Evolutionary conservation across 805 yeast species (phyloP).

Genomic region (Blastobotrys chiropterorum): DNA sequence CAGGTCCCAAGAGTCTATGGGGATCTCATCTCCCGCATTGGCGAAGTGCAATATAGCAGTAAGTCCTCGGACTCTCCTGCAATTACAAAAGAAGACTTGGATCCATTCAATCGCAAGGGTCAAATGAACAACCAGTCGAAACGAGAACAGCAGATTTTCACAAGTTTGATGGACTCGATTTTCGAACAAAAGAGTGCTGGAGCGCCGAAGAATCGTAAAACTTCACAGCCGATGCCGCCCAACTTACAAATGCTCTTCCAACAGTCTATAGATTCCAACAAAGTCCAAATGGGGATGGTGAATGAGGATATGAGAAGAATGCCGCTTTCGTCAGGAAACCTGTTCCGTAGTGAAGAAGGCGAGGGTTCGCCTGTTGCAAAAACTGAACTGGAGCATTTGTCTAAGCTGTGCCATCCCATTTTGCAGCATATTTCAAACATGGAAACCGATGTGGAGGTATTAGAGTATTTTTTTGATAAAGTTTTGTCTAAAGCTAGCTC

Average conservation of each 20-base stretch:
- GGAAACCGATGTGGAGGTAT: slow-evolving; percentile 22
- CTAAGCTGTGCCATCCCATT: slow-evolving; percentile 13
- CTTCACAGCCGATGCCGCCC: slow-evolving; percentile 2
- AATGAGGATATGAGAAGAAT: slow-evolving; percentile 6
- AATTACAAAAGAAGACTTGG: background rate
- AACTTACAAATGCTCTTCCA: slow-evolving; percentile 20
- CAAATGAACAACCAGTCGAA: background rate
- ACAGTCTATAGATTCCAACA: slow-evolving; percentile 2
- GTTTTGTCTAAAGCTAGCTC: slow-evolving; percentile 10
- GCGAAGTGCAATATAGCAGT: background rate
- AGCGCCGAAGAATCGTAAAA: background rate
- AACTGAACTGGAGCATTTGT: background rate
- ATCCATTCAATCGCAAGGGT: background rate
- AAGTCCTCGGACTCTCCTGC: background rate
- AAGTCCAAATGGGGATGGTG: background rate
- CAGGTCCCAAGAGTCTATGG: background rate
- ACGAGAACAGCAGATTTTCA: slow-evolving; percentile 17
- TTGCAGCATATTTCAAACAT: slow-evolving; percentile 20
- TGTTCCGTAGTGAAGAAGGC: background rate
- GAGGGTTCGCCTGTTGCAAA: background rate
- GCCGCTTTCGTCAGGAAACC: slow-evolving; percentile 12
- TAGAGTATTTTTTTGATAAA: slow-evolving; percentile 18
- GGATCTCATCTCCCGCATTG: background rate
- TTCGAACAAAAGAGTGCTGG: slow-evolving; percentile 10
- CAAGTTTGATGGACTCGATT: slow-evolving; percentile 17